phyloP scores from a whole-genome alignment of 805 yeast species.

The Candida hispaniensis region DNA sequence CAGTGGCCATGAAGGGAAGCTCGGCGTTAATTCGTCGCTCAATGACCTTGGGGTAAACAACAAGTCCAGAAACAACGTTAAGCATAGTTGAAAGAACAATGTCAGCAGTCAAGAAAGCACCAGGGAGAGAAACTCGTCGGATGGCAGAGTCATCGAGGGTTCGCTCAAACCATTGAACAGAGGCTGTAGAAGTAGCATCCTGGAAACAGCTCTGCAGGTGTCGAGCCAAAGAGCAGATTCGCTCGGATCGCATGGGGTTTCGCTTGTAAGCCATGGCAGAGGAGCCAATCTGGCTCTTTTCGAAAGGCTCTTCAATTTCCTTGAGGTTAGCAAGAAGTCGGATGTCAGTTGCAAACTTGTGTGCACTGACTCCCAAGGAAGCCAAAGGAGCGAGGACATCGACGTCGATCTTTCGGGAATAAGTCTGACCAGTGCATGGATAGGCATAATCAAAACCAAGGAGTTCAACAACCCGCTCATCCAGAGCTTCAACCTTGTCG shows the following conservation, averaged over 20 bases:
- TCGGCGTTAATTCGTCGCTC: slow-evolving; percentile 92
- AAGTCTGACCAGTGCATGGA: slow-evolving; percentile 99
- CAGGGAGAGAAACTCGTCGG: slow-evolving; percentile 91
- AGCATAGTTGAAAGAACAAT: slow-evolving; percentile 78
- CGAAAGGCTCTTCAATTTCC: slow-evolving; percentile 97
- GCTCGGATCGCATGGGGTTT: slow-evolving; percentile 98
- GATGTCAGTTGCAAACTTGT: slow-evolving; percentile 95
- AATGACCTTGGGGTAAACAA: slow-evolving; percentile 96
- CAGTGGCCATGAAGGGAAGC: slow-evolving; percentile 99
- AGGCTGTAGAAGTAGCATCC: slow-evolving; percentile 93
- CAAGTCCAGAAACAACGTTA: slow-evolving; percentile 90
- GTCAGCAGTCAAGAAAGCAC: slow-evolving; percentile 94
- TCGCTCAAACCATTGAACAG: slow-evolving; percentile 99
- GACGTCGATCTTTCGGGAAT: slow-evolving; percentile 94
- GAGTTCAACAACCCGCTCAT: slow-evolving; percentile 82
- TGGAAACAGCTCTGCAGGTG: slow-evolving; percentile 84
- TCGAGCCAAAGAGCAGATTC: slow-evolving; percentile 97
- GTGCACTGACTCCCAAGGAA: slow-evolving; percentile 91
- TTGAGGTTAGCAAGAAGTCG: slow-evolving; percentile 92
- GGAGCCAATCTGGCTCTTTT: slow-evolving; percentile 96
- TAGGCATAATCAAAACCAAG: slow-evolving; percentile 90
- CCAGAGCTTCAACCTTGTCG: slow-evolving; percentile 88
- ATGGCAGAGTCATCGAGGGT: slow-evolving; percentile 97
- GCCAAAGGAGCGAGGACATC: slow-evolving; percentile 88
- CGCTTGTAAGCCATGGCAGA: slow-evolving; percentile 99